These are phyloP conservation scores for Fusarium miscanthi DNA, from an alignment of 2,329 filamentous ascomycete species.

Conservation along the genomic window DNA sequence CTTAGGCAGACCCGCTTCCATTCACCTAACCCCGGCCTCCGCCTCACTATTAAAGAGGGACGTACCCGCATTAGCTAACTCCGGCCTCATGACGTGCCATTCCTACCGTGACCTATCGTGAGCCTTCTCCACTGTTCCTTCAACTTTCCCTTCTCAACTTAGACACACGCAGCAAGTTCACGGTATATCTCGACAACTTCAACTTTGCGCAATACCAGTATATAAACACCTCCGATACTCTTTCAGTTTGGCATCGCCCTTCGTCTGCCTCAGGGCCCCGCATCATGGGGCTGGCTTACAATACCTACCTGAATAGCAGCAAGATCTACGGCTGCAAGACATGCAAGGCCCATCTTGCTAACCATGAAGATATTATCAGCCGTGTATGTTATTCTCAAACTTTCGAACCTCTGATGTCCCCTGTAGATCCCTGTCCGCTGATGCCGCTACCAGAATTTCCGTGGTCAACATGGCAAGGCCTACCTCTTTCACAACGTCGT, in stretches of 20 bases:
- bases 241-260: not conserved
- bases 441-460: conserved; percentile 79
- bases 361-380: conserved; percentile 96
- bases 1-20: conserved; percentile 5
- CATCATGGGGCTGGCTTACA: conserved; percentile 88
- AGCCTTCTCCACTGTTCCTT: conserved; percentile 13
- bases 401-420: not conserved
- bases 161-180: not conserved
- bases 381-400: conserved; percentile 67
- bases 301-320: conserved; percentile 86
- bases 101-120: conserved; percentile 5
- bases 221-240: not conserved
- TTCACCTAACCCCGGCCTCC: not conserved
- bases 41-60: conserved; percentile 17
- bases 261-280: conserved; percentile 13
- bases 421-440: conserved; percentile 2
- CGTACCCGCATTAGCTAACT: conserved; percentile 20
- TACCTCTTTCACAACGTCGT: conserved; percentile 96
- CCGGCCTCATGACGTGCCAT: conserved; percentile 42
- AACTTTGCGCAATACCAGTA: not conserved
- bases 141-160: conserved; percentile 14
- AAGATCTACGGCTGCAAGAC: conserved; percentile 93
- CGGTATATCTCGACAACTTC: not conserved
- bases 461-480: conserved; percentile 97
- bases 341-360: conserved; percentile 95